Percentiles rank a stretch among this genome's conserved stretches.
phyloP scores from a whole-genome alignment of 768 basidiomycete species.

The Lactarius sp. region DNA sequence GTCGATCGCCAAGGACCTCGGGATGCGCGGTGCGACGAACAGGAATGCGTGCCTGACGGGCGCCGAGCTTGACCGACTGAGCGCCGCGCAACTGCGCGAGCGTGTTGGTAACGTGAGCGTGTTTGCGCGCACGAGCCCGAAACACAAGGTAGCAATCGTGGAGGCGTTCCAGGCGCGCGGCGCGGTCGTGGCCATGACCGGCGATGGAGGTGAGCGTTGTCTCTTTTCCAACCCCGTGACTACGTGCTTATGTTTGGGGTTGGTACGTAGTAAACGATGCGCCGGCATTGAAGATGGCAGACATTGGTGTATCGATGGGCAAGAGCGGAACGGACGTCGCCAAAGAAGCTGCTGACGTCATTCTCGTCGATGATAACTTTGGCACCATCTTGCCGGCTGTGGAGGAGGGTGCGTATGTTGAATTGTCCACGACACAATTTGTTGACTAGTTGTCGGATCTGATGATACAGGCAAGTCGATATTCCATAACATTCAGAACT shows the following conservation, averaged over 20 bases:
- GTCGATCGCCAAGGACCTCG: conserved; percentile 81
- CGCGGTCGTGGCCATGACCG: conserved; percentile 94
- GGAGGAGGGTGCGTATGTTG: conserved; percentile 64
- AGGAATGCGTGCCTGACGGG: conserved; percentile 41
- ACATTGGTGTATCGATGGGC: conserved; percentile 97
- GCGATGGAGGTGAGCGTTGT: conserved; percentile 72
- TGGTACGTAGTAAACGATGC: conserved; percentile 77
- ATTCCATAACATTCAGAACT: conserved; percentile 98
- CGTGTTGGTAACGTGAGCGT: conserved; percentile 77
- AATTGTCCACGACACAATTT: background rate
- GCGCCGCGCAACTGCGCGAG: conserved; percentile 73
- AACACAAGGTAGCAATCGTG: conserved; percentile 97
- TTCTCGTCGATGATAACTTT: conserved; percentile 96
- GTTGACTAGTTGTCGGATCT: conserved; percentile 20
- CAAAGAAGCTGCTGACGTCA: conserved; percentile 96
- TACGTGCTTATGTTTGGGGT: background rate
- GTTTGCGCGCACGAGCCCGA: conserved; percentile 92
- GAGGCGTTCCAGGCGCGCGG: conserved; percentile 90
- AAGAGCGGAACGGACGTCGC: conserved; percentile 98
- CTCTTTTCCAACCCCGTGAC: background rate
- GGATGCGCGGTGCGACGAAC: conserved; percentile 57
- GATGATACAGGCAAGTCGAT: conserved; percentile 76
- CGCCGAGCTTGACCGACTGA: conserved; percentile 73
- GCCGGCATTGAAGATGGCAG: conserved; percentile 95
- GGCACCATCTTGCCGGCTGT: conserved; percentile 91